Evolutionary conservation across 345 rosid species (phyloP), one percentile per base, ranked within the genome.

Genomic region (Brassica napus): DNA sequence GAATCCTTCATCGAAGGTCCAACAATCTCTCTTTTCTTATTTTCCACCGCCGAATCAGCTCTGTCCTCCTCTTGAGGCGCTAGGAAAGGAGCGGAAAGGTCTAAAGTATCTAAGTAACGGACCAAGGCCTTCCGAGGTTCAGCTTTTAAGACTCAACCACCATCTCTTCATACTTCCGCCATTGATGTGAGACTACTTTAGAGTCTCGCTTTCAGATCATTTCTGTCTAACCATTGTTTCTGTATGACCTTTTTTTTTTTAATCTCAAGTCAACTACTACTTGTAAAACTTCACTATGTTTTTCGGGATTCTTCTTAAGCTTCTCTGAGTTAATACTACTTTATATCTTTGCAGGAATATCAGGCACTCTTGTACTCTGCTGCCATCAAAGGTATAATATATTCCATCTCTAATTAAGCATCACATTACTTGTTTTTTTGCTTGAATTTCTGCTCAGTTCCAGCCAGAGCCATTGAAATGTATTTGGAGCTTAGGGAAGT

Each of bases 401-500:
- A 24, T 39, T 1, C 3, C 44, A 31, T 69, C 47, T 39, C 9
- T 23, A 32, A 5, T 47, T 69, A 32, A 58, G 54, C 39, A 30
- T 73, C 14, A 26, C 18, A 23, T 74, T 16, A 73, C 52, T 18
- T 81, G 9, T 15, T 75, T 78, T 21, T 75, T 26, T 77, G 16
- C 55, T 77, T 62, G 10, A n/a, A 64, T 21, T 73, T 65, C 10
- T 69, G 16, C 84, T 76, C 89, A 95, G 99, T 88, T 73, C 88
- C 97, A 67, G 89, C 88, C 34, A 86, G 86, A 90, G 90, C 92
- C 32, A 84, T 89, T 75, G 97, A 95, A 55, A 84, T 84, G 79
- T 95, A 95, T 86, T 76, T 95, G 90, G 98, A 95, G 81, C 66
- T 90, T 21, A 88, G 99, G 86, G 88, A 86, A 78, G 44, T 24